Evolutionary conservation across 345 rosid species (phyloP).

Genomic region (Anastatica hierochuntica): DNA sequence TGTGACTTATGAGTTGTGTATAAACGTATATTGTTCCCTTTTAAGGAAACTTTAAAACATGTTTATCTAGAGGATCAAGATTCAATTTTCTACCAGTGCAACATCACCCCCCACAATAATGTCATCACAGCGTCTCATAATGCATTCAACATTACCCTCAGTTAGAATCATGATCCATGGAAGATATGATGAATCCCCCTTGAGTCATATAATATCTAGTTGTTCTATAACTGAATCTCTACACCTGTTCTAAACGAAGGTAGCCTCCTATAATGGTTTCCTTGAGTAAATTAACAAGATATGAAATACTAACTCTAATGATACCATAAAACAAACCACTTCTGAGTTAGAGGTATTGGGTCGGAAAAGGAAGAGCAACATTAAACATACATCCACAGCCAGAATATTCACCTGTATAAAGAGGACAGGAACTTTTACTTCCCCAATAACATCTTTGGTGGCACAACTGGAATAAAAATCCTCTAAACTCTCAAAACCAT

Average conservation of each 20-base stretch:
- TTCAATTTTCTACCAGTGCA: conserved; percentile 2
- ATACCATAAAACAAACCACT: conserved; percentile 3
- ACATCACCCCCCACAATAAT: conserved; percentile 11
- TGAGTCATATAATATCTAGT: conserved; percentile 1
- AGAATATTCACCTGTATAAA: conserved; percentile 63
- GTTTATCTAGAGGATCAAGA: conserved; percentile 1
- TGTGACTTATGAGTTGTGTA: no score
- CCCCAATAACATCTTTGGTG: conserved; percentile 52
- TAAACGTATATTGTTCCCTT: no score
- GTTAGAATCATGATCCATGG: not conserved
- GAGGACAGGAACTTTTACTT: conserved; percentile 86
- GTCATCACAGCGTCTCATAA: conserved; percentile 1
- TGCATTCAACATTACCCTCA: conserved; percentile 1
- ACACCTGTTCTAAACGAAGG: not conserved
- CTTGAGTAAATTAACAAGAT: not conserved
- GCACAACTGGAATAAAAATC: conserved; percentile 74
- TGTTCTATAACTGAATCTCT: not conserved
- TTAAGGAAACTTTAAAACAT: no score
- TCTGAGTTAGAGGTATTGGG: not conserved
- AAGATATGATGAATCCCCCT: not conserved
- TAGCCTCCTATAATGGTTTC: not conserved
- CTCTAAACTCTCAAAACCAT: conserved; percentile 66
- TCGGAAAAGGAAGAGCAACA: not conserved
- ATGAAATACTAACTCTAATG: not conserved
- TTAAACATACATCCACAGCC: not conserved